Conservation (phyloP, 176 grass and related monocot genomes). For the Paspalum vaginatum region DNA sequence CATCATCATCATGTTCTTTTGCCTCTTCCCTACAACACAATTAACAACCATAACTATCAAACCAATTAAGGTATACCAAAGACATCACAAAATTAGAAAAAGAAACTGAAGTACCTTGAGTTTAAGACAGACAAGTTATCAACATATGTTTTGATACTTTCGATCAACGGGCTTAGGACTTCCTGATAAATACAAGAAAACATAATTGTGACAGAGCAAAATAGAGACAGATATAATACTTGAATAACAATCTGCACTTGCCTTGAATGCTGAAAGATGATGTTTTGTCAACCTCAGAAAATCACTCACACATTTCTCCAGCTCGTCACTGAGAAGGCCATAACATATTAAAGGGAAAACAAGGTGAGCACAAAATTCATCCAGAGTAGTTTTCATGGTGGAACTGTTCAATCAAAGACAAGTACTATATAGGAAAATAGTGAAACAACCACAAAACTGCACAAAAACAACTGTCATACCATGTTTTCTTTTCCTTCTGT, state of each 20-base stretch:
- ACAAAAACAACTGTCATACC: constrained; percentile 47
- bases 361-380: constrained; percentile 22
- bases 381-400: constrained; percentile 10
- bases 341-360: constrained; percentile 31
- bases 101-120: constrained; percentile 51
- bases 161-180: constrained; percentile 58
- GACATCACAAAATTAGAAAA: not conserved
- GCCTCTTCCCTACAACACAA: constrained; percentile 56
- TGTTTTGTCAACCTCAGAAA: constrained; percentile 85
- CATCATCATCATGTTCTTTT: constrained; percentile 43
- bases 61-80: constrained; percentile 11
- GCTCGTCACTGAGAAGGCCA: constrained; percentile 63
- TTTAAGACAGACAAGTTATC: constrained; percentile 72
- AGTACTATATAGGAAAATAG: constrained; percentile 4
- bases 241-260: constrained; percentile 41
- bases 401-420: constrained; percentile 30
- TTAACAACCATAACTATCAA: constrained; percentile 5
- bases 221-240: constrained; percentile 9
- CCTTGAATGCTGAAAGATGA: constrained; percentile 86
- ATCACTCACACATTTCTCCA: constrained; percentile 70
- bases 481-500: constrained; percentile 78
- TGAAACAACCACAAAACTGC: constrained; percentile 18
- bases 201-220: constrained; percentile 14
- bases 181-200: constrained; percentile 55
- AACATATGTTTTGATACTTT: constrained; percentile 66